Evolutionary conservation across 345 rosid genomes (phyloP).

Genomic region (Corchorus olitorius): DNA sequence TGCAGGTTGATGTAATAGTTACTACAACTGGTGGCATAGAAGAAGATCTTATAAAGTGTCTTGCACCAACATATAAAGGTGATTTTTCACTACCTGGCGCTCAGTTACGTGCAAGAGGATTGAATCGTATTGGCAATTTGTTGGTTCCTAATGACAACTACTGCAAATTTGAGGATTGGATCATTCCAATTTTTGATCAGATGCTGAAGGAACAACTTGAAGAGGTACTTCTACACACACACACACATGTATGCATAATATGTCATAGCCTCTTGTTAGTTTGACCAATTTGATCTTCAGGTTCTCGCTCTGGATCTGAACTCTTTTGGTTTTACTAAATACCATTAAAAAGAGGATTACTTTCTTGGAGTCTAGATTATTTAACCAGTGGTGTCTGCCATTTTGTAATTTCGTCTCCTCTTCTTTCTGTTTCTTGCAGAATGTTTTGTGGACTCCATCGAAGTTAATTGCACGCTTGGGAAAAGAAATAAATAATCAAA

Average conservation of each 20-base stretch:
- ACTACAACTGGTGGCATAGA: slow-evolving; percentile 97
- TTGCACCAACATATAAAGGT: slow-evolving; percentile 89
- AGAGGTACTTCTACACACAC: slow-evolving; percentile 49
- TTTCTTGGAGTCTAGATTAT: not conserved
- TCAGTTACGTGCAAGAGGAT: slow-evolving; percentile 71
- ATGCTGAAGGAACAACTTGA: slow-evolving; percentile 90
- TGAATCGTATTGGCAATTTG: slow-evolving; percentile 92
- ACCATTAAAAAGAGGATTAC: not conserved
- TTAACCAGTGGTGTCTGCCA: not conserved
- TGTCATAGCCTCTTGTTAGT: not conserved
- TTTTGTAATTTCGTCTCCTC: slow-evolving; percentile 15
- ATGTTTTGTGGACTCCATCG: slow-evolving; percentile 86
- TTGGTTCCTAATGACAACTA: slow-evolving; percentile 93
- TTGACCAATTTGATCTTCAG: not conserved
- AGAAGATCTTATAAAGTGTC: slow-evolving; percentile 96
- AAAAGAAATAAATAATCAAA: slow-evolving; percentile 80
- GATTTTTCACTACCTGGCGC: slow-evolving; percentile 86
- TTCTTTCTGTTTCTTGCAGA: slow-evolving; percentile 42
- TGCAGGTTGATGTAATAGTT: slow-evolving; percentile 91
- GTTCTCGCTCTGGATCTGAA: not conserved
- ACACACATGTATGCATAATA: not conserved
- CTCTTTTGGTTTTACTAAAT: not conserved
- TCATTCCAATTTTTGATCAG: slow-evolving; percentile 82
- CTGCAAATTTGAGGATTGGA: slow-evolving; percentile 98
- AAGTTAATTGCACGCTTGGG: slow-evolving; percentile 78